Evolutionary conservation across 2,329 filamentous ascomycete species (phyloP).

Genomic region (Beauveria bassiana): DNA sequence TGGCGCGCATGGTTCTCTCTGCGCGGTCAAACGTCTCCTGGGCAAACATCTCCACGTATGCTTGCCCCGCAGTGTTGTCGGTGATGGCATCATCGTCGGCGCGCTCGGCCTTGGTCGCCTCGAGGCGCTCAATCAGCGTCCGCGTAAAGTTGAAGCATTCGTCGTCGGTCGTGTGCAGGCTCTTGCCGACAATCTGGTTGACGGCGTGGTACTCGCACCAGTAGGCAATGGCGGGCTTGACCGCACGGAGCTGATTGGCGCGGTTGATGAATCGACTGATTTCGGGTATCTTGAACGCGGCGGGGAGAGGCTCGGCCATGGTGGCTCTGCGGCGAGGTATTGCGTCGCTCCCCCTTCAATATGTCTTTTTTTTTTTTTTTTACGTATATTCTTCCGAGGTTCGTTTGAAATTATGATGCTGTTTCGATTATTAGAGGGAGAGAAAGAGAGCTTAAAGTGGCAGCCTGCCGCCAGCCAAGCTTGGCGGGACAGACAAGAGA

Average conservation of each 20-base stretch:
- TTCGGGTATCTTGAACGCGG: conserved; percentile 65
- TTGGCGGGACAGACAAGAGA: conserved; percentile 7
- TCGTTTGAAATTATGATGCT: not conserved
- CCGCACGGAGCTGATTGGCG: conserved; percentile 73
- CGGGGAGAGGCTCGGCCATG: conserved; percentile 55
- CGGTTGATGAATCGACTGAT: conserved; percentile 77
- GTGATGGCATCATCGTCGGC: conserved; percentile 72
- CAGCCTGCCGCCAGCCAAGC: not conserved
- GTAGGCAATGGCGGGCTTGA: conserved; percentile 84
- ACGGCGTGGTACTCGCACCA: conserved; percentile 96
- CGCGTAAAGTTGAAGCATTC: conserved; percentile 77
- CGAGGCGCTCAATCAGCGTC: conserved; percentile 82
- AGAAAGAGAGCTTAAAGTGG: not conserved
- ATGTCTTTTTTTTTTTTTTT: no score
- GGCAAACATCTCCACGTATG: conserved; percentile 91
- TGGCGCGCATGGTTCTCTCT: conserved; percentile 71
- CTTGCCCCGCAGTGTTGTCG: conserved; percentile 80
- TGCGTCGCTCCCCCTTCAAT: not conserved
- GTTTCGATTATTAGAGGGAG: not conserved
- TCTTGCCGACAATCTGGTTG: conserved; percentile 77
- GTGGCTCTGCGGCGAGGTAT: not conserved
- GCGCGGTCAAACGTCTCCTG: conserved; percentile 80
- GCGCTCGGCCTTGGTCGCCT: conserved; percentile 53
- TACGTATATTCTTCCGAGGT: not conserved
- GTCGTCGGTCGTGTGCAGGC: conserved; percentile 69